Percentiles rank a stretch among this genome's conserved stretches.
Conservation (phyloP, 208 protist species). For the Angomonas deanei region DNA sequence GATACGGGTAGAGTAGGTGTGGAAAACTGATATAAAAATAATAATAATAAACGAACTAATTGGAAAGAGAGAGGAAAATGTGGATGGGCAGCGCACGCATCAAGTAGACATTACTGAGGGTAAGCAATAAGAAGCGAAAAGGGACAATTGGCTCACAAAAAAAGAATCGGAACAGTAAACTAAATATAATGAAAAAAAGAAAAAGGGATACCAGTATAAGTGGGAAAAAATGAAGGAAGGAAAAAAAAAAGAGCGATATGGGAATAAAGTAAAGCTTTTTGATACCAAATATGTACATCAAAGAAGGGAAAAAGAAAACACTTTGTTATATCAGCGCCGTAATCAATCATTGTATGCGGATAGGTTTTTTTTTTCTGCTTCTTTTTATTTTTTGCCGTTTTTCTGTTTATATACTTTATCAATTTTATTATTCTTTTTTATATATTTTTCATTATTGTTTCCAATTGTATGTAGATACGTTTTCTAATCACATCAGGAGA, state of each 20-base stretch:
- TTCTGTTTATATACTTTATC: too few species aligned
- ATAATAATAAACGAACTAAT: neutral
- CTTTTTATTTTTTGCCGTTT: too few species aligned
- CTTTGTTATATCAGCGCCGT: neutral
- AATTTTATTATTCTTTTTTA: too few species aligned
- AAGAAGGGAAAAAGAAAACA: constrained; percentile 2
- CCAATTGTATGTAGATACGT: too few species aligned
- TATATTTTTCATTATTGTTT: too few species aligned
- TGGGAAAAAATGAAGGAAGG: neutral
- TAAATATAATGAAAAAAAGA: neutral
- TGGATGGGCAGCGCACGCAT: too few species aligned
- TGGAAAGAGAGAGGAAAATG: neutral
- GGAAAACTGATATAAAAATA: constrained; percentile 5
- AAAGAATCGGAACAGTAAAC: neutral
- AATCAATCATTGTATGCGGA: neutral
- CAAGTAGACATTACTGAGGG: neutral
- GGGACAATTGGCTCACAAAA: too few species aligned
- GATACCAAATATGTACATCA: constrained; percentile 10
- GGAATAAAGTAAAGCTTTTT: neutral
- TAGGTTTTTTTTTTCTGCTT: too few species aligned
- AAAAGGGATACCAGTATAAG: neutral
- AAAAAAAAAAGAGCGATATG: constrained; percentile 1
- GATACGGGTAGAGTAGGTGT: constrained; percentile 14
- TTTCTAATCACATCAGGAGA: neutral
- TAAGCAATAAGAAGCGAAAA: neutral